Evolutionary conservation across 1,284 basidiomycete species (phyloP).

Genomic region (Tilletiopsis washingtonensis): DNA sequence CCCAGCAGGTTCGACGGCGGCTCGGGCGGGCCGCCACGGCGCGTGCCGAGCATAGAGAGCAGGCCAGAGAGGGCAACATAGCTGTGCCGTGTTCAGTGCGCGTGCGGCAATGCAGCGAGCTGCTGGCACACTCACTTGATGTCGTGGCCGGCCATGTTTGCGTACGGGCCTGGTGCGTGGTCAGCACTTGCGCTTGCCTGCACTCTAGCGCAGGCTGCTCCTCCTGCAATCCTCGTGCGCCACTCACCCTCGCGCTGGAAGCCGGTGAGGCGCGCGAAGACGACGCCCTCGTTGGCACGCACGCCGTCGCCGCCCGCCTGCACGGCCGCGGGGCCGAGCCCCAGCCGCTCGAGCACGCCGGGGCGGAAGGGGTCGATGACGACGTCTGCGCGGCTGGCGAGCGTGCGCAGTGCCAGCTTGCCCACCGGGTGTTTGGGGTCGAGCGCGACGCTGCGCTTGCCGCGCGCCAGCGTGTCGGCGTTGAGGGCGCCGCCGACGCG

Average conservation of each 20-base stretch:
- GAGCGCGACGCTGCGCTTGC: slow-evolving; percentile 65
- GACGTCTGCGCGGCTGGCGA: slow-evolving; percentile 65
- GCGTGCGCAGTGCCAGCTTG: slow-evolving; percentile 55
- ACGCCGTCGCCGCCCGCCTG: slow-evolving; percentile 51
- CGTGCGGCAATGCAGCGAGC: neutral
- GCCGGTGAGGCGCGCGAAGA: slow-evolving; percentile 47
- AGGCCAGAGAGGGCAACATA: slow-evolving; percentile 74
- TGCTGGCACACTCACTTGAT: slow-evolving; percentile 53
- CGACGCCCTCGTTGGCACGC: slow-evolving; percentile 24
- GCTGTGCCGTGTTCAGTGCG: slow-evolving; percentile 1
- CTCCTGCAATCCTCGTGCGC: neutral
- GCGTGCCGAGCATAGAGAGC: slow-evolving; percentile 52
- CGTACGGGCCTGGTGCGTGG: slow-evolving; percentile 22
- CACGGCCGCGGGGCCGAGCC: slow-evolving; percentile 62
- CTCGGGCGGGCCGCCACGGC: slow-evolving; percentile 55
- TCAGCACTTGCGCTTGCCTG: neutral
- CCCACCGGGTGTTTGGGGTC: slow-evolving; percentile 61
- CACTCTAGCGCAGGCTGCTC: neutral
- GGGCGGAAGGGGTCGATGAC: slow-evolving; percentile 76
- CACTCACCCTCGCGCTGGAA: slow-evolving; percentile 38
- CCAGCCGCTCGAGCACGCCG: slow-evolving; percentile 69
- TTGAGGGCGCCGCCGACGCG: slow-evolving; percentile 49
- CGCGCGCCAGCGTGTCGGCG: slow-evolving; percentile 55
- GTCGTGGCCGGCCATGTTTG: slow-evolving; percentile 57
- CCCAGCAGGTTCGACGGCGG: slow-evolving; percentile 70